Evolutionary conservation across 768 basidiomycete genomes (phyloP), one percentile per base, ranked within the genome.

Genomic region (Tulasnella sp.): DNA sequence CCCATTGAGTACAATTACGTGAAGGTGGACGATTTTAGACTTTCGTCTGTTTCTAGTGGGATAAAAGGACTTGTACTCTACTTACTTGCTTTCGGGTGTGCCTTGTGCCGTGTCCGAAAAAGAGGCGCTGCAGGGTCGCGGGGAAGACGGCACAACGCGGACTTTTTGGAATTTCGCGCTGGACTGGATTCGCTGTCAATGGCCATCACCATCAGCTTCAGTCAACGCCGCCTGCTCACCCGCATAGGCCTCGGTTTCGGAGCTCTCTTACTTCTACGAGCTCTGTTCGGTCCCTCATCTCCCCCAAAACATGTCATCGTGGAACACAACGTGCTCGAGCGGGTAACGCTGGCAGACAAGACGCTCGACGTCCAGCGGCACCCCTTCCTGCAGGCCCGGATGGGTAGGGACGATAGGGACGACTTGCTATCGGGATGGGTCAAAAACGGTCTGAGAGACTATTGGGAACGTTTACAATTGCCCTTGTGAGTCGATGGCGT

Each of bases 401-500:
- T 94, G 84, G 96, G 96, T 1, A 86, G 97, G 77, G 97, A 98
- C 80, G 90, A 92, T 79, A 85, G 89, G 67, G 87, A 89, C 0
- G 97, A 97, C 80, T 85, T 98, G 72, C 89, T 99, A 79, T 87
- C 89, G 69, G 86, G 88, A 77, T 85, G 93, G 38, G 89, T 98
- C 77, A 83, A 86, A 71, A 89, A 93, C 80, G 97, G 97, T 19
- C 88, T 91, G 54, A 81, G 85, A 68, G 93, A 98, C 83, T 98
- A 92, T 81, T 99, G 97, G 97, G 89, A 91, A 17, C 86, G 94
- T 37, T 97, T 93, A 82, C 95, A 97, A 81, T 86, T 91, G 79
- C 96, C 97, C 17, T 97, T 94, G 93, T 94, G 80, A 82, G 92
- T 87, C 15, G 14, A 54, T 11, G 12, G 19, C 12, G 12, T 42